These are phyloP conservation scores for Zizania latifolia DNA, from an alignment of 176 grass and related monocot species.

Conservation along the genomic window DNA sequence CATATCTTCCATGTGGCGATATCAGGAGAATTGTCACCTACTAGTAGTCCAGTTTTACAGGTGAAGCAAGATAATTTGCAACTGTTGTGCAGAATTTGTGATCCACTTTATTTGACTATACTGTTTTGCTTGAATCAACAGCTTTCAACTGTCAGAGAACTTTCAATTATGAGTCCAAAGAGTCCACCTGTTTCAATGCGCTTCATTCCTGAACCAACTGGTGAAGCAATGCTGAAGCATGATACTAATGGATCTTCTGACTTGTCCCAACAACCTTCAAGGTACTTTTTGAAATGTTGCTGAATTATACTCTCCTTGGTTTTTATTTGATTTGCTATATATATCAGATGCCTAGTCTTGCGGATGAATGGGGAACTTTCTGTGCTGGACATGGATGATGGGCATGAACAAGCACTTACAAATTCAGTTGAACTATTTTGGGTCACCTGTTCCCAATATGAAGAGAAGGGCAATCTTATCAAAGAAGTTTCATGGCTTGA, in stretches of 20 bases:
- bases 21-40: conserved; percentile 72
- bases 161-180: conserved; percentile 98
- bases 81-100: background rate
- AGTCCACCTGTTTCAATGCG: conserved; percentile 86
- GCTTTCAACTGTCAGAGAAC: conserved; percentile 91
- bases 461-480: conserved; percentile 89
- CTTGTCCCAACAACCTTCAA: conserved; percentile 72
- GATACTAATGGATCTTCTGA: conserved; percentile 42
- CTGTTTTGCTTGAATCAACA: conserved; percentile 34
- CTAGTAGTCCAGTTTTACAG: conserved; percentile 82
- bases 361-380: conserved; percentile 94
- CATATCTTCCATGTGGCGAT: conserved; percentile 97
- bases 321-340: conserved; percentile 34
- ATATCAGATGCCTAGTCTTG: conserved; percentile 82
- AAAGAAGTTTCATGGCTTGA: conserved; percentile 99
- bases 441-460: conserved; percentile 80
- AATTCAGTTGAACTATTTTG: conserved; percentile 92
- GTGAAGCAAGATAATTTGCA: conserved; percentile 34
- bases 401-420: conserved; percentile 82
- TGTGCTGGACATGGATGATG: conserved; percentile 91
- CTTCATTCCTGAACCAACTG: conserved; percentile 71
- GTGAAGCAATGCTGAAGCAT: conserved; percentile 35
- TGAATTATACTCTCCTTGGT: conserved; percentile 19
- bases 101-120: background rate
- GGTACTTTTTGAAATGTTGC: conserved; percentile 43